These are phyloP conservation scores for Austropuccinia psidii DNA, from an alignment of 1,284 basidiomycete genomes.

Conservation along the genomic window DNA sequence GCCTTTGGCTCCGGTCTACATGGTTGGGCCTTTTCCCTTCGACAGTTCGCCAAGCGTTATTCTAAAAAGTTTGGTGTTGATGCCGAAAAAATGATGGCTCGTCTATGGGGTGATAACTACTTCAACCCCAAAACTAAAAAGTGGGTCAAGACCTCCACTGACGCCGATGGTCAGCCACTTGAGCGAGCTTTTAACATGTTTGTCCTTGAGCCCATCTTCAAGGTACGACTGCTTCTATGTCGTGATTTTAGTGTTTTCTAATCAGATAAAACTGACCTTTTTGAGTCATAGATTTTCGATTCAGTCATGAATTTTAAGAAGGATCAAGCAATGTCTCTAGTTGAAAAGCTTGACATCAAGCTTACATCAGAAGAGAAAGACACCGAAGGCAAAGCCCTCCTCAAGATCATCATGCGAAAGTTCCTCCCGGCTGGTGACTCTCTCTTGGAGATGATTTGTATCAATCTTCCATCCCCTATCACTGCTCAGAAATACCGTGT, in stretches of 20 bases:
- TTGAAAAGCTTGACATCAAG: slow-evolving; percentile 95
- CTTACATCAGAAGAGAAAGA: slow-evolving; percentile 85
- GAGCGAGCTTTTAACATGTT: slow-evolving; percentile 84
- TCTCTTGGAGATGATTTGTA: slow-evolving; percentile 99
- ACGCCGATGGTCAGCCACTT: slow-evolving; percentile 75
- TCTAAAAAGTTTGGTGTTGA: slow-evolving; percentile 99
- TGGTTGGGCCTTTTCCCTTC: slow-evolving; percentile 99
- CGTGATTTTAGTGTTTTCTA: neutral
- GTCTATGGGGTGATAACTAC: slow-evolving; percentile 99
- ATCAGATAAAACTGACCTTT: neutral
- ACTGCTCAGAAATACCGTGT: slow-evolving; percentile 98
- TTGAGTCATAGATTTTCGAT: slow-evolving; percentile 65
- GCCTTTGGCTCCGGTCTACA: slow-evolving; percentile 99
- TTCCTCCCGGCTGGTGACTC: slow-evolving; percentile 99
- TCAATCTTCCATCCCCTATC: slow-evolving; percentile 82
- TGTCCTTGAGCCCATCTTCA: slow-evolving; percentile 99
- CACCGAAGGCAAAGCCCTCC: slow-evolving; percentile 89
- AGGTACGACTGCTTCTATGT: slow-evolving; percentile 41
- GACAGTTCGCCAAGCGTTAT: slow-evolving; percentile 91
- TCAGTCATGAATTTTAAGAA: slow-evolving; percentile 99
- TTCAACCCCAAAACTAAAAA: slow-evolving; percentile 98
- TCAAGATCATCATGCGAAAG: slow-evolving; percentile 99
- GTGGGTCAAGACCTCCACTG: slow-evolving; percentile 75
- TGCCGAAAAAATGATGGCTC: slow-evolving; percentile 95
- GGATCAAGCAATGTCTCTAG: slow-evolving; percentile 72